Base-by-base conservation (phyloP, 176 grass and related monocot species). In the Rhynchospora breviuscula region DNA sequence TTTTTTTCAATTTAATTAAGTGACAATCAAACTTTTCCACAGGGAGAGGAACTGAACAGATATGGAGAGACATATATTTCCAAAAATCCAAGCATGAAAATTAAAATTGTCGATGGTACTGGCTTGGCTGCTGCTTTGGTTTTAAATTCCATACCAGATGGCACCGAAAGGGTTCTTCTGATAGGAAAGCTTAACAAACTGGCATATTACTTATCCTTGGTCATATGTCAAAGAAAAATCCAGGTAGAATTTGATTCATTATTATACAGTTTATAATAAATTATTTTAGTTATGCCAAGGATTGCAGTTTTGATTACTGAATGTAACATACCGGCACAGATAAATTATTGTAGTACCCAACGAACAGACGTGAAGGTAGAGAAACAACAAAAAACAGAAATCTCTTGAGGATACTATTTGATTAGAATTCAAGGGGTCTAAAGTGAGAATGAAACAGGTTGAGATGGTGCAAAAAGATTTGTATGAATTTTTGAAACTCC, bases 101-200 rank as follows among this genome's bases (percentile, higher is more conserved):
- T 93, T 59, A 93, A 84, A 84, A 87, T 98, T 44, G 95, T 98
- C 3, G 95, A 98, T 70, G 95, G 92, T 53, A 98, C 85, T 43
- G 87, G 95, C 84, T 83, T 98, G 89, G 95, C 95, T 86, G 86
- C 95, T 89, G 95, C 90, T 7, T 85, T 98, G 56, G 90, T 93
- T 82, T 31, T 98, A 69, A 84, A 98, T 2, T 85, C 45, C 25
- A 87, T 98, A 25, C 92, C 95, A 40, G 46, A 40, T 45, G 86
- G 89, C 43, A 98, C 84, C 84, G 70, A 87, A 66, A 86, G 81
- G 85, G 85, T 95, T 14, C 7, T 95, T 78, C 79, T 98, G 3
- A 81, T 65, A 57, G 95, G 95, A 90, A 88, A 86, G 70, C 57
- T 91, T 85, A 87, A 90, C 4, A 93, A 95, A 83, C 90, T 95